These are phyloP conservation scores for Sordariomycetes sp. DNA, from an alignment of 2,329 filamentous ascomycete species.

Conservation along the genomic window DNA sequence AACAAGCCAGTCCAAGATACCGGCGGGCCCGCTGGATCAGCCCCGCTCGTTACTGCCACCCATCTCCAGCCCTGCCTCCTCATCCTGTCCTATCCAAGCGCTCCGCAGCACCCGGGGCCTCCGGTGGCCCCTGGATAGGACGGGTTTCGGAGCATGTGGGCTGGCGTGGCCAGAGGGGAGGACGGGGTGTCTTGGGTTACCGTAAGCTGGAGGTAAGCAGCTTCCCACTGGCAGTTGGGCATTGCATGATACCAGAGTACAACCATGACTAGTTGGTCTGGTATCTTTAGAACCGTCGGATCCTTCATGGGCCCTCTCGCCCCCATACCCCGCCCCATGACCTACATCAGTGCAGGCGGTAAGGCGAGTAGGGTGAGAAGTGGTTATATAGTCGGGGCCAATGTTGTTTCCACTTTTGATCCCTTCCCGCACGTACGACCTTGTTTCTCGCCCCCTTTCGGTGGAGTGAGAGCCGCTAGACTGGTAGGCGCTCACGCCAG, in stretches of 20 bases:
- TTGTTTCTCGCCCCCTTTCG: neutral
- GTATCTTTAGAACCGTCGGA: neutral
- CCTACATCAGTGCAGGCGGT: slow-evolving; percentile 1
- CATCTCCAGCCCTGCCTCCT: neutral
- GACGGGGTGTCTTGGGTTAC: neutral
- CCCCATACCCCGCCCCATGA: neutral
- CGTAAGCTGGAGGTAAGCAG: neutral
- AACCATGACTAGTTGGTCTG: neutral
- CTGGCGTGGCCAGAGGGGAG: neutral
- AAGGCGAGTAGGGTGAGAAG: neutral
- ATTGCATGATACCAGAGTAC: neutral
- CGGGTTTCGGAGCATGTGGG: neutral
- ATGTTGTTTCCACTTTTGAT: neutral
- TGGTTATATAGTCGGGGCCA: neutral
- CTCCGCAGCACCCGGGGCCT: neutral
- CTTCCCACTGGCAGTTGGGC: neutral
- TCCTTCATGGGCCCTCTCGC: neutral
- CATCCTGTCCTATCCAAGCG: neutral
- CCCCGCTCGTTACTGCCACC: neutral
- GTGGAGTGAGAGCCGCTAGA: neutral
- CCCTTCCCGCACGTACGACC: neutral
- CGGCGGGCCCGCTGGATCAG: neutral
- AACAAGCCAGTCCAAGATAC: neutral
- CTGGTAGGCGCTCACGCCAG: neutral
- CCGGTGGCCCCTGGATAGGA: neutral